Percentiles rank a stretch among this genome's conserved stretches.
Evolutionary conservation across 306 rosid species (phyloP).

Genomic region (Corylus heterophylla): DNA sequence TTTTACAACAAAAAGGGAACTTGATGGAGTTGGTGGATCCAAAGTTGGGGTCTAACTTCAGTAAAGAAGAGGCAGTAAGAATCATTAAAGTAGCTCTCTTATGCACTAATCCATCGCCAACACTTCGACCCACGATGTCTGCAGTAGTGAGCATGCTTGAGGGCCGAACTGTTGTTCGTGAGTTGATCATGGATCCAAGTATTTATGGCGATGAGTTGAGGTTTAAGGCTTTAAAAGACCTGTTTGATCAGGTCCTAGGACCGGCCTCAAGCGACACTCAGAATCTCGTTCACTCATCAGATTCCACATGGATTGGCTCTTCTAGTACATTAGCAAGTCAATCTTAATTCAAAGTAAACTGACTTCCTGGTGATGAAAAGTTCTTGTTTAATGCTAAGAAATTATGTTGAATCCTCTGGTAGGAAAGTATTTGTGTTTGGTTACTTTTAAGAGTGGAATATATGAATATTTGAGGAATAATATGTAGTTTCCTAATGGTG

Average conservation of each 20-base stretch:
- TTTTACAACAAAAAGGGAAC: constrained; percentile 35
- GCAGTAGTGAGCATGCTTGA: constrained; percentile 69
- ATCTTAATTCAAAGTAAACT: background rate
- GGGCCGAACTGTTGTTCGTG: constrained; percentile 46
- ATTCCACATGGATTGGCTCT: constrained; percentile 20
- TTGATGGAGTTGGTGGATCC: constrained; percentile 57
- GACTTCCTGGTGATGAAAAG: background rate
- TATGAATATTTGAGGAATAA: too few species aligned
- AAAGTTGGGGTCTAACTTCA: constrained; percentile 41
- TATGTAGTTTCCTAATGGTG: too few species aligned
- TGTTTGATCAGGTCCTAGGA: background rate
- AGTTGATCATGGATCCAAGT: constrained; percentile 32
- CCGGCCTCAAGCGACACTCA: background rate
- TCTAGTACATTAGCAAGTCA: background rate
- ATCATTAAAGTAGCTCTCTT: constrained; percentile 55
- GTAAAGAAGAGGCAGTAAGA: constrained; percentile 43
- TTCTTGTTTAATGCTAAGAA: background rate
- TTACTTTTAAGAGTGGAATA: too few species aligned
- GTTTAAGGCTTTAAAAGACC: constrained; percentile 42
- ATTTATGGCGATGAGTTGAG: constrained; percentile 36
- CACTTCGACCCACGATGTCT: constrained; percentile 62
- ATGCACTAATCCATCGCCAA: constrained; percentile 52
- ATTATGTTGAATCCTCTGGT: background rate
- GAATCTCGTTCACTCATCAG: background rate
- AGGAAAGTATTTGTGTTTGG: background rate